Evolutionary conservation across 2,329 filamentous ascomycete species (phyloP), one percentile per base, ranked within the genome.

Genomic region (Paecilomyces sp.): DNA sequence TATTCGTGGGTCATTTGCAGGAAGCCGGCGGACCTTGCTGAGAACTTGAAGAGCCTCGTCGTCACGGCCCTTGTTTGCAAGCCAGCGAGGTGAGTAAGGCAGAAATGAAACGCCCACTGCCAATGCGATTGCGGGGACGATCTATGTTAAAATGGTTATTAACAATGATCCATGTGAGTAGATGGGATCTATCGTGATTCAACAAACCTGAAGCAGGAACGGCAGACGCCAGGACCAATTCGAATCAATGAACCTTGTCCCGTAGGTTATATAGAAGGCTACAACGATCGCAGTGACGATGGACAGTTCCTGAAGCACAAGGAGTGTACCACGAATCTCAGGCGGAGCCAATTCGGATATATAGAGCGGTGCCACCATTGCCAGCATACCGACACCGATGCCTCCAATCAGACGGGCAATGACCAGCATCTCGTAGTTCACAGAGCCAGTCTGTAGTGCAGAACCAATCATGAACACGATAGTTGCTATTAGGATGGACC

Each of bases 41-140:
- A 84, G 68, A 1, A 70, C 71, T 8, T 69, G 54, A 4, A 83
- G 70, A 2, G 76, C 75, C 28, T 83, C 80, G 1, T 78, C 69
- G 47, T 81, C 71, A 4, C 75, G 73, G 22, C 73, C 74, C 47
- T 72, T 69, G 31, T 73, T 74, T 3, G 74, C 74, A 4, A 84
- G 74, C 75, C 81, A 84, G 13, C 82, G 76, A 1, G 82, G 82
- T 1, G 81, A 83, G 62, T 76, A 83, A 0, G 83, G 83, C 57
- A 83, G 72, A 64, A 80, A 79, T 36, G 70, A 61, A 18, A 75
- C 71, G 4, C 66, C 69, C 63, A 18, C 61, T 59, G 31, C 52
- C 25, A 28, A 52, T 41, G 56, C 33, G 63, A 79, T 78, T 62
- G 67, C 67, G 18, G 68, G 68, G 30, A 67, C 59, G 11, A 78